These are phyloP conservation scores for Phytophthora ohioensis DNA, from an alignment of 352 stramenopile species.

Conservation along the genomic window DNA sequence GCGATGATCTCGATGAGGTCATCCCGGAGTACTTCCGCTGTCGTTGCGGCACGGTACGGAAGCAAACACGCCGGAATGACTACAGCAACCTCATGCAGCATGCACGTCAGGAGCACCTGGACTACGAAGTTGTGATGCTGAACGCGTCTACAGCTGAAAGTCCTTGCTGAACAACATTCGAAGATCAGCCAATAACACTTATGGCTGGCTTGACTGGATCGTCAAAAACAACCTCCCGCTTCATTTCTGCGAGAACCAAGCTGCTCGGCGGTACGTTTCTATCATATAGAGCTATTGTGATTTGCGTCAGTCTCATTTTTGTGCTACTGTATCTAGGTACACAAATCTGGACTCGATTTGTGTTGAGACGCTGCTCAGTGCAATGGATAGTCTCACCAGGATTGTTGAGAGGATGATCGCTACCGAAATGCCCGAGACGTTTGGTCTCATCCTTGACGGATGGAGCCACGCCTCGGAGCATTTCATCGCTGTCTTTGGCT, in stretches of 20 bases:
- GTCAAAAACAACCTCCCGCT: slow-evolving; percentile 7
- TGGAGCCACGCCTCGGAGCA: slow-evolving; percentile 17
- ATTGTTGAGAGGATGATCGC: slow-evolving; percentile 1
- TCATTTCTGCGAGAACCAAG: slow-evolving; percentile 10
- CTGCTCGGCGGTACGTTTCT: slow-evolving; percentile 2
- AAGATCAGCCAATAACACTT: not conserved
- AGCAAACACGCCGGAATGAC: slow-evolving; percentile 1
- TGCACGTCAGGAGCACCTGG: not conserved
- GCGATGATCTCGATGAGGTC: not conserved
- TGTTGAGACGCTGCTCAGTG: not conserved
- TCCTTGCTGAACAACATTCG: slow-evolving; percentile 14
- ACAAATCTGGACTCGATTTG: not conserved
- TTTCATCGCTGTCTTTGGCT: slow-evolving; percentile 18
- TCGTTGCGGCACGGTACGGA: slow-evolving; percentile 2
- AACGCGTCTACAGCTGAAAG: not conserved
- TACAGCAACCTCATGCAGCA: slow-evolving; percentile 15
- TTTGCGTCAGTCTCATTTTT: not conserved
- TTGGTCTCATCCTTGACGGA: not conserved
- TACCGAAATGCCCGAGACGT: not conserved
- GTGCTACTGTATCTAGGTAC: not conserved
- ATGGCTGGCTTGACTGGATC: slow-evolving; percentile 5
- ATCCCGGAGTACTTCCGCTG: slow-evolving; percentile 1
- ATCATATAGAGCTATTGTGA: not conserved
- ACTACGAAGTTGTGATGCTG: slow-evolving; percentile 13
- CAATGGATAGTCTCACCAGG: not conserved